Evolutionary conservation across 305 asterid species (phyloP).

Genomic region (Fraxinus velutina): DNA sequence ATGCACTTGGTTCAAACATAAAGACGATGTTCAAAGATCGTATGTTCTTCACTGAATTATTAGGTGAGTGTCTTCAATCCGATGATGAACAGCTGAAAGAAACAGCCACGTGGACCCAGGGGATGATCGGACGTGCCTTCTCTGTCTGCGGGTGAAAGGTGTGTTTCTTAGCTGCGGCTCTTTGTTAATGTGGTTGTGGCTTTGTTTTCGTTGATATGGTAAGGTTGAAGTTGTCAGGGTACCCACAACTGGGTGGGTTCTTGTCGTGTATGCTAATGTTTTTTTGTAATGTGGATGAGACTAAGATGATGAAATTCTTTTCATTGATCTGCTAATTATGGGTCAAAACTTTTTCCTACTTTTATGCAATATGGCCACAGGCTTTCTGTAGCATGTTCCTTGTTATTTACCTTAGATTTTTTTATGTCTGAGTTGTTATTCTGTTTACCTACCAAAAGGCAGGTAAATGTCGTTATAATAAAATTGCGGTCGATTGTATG

Average conservation of each 20-base stretch:
- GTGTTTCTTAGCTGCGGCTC: slow-evolving; percentile 21
- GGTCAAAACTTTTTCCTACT: slow-evolving; percentile 23
- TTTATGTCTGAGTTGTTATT: neutral
- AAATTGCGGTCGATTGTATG: neutral
- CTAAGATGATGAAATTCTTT: slow-evolving; percentile 38
- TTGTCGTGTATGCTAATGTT: slow-evolving; percentile 23
- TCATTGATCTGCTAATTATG: slow-evolving; percentile 32
- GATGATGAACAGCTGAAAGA: slow-evolving; percentile 74
- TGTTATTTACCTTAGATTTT: neutral
- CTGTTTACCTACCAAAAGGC: neutral
- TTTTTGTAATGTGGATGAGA: slow-evolving; percentile 24
- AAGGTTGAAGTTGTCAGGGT: slow-evolving; percentile 17
- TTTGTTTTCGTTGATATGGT: neutral
- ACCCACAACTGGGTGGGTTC: slow-evolving; percentile 24
- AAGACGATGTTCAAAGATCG: slow-evolving; percentile 56
- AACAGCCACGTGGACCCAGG: slow-evolving; percentile 84
- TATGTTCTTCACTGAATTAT: slow-evolving; percentile 41
- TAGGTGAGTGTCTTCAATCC: slow-evolving; percentile 72
- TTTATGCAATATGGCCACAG: slow-evolving; percentile 17
- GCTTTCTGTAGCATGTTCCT: slow-evolving; percentile 24
- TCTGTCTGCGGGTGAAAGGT: slow-evolving; percentile 43
- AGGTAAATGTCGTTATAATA: neutral
- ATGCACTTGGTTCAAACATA: slow-evolving; percentile 70
- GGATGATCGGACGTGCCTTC: slow-evolving; percentile 75
- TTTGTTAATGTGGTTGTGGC: slow-evolving; percentile 2